phyloP scores from a whole-genome alignment of 2,329 filamentous ascomycete species.

The Aureobasidium sp. region DNA sequence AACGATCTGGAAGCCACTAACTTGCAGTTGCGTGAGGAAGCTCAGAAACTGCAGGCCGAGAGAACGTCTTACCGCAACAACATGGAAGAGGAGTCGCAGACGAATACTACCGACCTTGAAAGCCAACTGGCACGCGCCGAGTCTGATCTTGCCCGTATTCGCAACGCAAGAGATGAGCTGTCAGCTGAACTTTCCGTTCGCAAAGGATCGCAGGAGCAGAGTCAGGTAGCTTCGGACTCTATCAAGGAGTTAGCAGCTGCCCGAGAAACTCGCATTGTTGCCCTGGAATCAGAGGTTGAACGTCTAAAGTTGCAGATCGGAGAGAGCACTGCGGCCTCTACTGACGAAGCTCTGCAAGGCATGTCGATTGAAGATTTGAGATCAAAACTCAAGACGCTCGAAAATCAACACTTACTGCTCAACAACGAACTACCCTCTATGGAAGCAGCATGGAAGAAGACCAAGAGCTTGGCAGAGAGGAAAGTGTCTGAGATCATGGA shows the following conservation, averaged over 20 bases:
- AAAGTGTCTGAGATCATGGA: slow-evolving; percentile 71
- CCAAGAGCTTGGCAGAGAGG: slow-evolving; percentile 73
- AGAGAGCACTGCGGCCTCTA: slow-evolving; percentile 28
- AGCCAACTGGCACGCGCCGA: slow-evolving; percentile 75
- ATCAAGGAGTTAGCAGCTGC: slow-evolving; percentile 72
- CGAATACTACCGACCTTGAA: slow-evolving; percentile 67
- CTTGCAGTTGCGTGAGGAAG: slow-evolving; percentile 73
- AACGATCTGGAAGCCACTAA: slow-evolving; percentile 89
- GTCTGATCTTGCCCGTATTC: slow-evolving; percentile 75
- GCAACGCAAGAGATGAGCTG: slow-evolving; percentile 76
- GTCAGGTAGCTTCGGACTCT: slow-evolving; percentile 60
- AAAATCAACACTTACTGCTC: slow-evolving; percentile 73
- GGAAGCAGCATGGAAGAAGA: slow-evolving; percentile 84
- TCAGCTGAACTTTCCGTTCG: slow-evolving; percentile 71
- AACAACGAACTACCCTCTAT: slow-evolving; percentile 83
- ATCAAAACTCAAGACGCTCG: slow-evolving; percentile 62
- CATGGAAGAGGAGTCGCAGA: slow-evolving; percentile 71
- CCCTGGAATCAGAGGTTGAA: slow-evolving; percentile 74
- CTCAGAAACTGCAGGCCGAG: slow-evolving; percentile 76
- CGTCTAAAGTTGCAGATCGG: slow-evolving; percentile 53
- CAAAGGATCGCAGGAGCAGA: slow-evolving; percentile 71
- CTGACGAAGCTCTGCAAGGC: slow-evolving; percentile 39
- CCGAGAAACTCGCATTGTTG: slow-evolving; percentile 69
- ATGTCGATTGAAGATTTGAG: slow-evolving; percentile 64
- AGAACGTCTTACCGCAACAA: slow-evolving; percentile 72